Conservation (phyloP, 495 filamentous ascomycete species). For the Penicillium soppii region DNA sequence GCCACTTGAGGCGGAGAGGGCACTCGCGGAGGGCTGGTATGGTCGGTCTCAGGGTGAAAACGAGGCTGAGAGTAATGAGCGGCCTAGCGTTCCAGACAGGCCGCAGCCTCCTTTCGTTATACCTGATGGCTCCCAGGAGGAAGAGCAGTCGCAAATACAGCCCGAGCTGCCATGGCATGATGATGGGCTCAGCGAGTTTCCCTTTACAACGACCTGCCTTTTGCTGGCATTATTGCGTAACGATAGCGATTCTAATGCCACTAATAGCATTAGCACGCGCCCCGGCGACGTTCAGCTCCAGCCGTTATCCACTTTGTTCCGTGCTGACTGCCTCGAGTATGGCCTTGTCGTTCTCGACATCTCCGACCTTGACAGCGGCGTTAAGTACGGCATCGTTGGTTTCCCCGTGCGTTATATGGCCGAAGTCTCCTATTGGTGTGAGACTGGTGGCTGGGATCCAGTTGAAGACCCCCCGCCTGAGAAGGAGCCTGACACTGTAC, state of each 20-base stretch:
- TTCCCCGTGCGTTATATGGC: conserved; percentile 17
- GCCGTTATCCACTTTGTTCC: conserved; percentile 18
- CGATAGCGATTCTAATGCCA: conserved; percentile 1
- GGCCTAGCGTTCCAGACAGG: conserved; percentile 17
- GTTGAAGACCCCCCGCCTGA: conserved; percentile 10
- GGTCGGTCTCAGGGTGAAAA: conserved; percentile 8
- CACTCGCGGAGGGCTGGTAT: conserved; percentile 12
- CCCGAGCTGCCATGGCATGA: conserved; percentile 17
- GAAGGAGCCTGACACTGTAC: conserved; percentile 9
- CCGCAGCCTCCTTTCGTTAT: conserved; percentile 16
- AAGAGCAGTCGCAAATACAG: conserved; percentile 6
- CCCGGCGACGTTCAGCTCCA: conserved; percentile 17
- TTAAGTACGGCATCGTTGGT: conserved; percentile 17
- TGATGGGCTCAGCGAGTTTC: conserved; percentile 15
- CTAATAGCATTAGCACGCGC: background rate
- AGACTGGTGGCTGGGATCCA: conserved; percentile 9
- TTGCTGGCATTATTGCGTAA: conserved; percentile 18
- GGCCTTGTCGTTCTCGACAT: conserved; percentile 20
- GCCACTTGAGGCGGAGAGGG: conserved; percentile 15
- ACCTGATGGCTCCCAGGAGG: background rate
- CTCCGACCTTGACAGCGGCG: conserved; percentile 15
- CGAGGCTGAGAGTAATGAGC: conserved; percentile 1
- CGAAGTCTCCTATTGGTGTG: background rate
- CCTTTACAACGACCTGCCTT: conserved; percentile 18
- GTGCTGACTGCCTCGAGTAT: conserved; percentile 13